Evolutionary conservation across 805 yeast genomes (phyloP), one percentile per base, ranked within the genome.

Genomic region (Saturnispora dispora): DNA sequence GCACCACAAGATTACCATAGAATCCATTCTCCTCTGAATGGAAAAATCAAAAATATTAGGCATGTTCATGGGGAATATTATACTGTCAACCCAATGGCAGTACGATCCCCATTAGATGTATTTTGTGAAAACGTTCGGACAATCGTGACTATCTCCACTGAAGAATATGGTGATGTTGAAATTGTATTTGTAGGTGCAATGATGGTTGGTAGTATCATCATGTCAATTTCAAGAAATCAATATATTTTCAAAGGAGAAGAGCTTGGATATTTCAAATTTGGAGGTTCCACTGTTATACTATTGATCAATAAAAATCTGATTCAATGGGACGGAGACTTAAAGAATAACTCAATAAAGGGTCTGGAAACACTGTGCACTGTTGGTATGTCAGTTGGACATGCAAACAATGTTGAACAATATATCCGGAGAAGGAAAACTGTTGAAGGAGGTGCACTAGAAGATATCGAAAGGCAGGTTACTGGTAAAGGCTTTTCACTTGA

Each of bases 1-100:
- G 98, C 99, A 0, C 99, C 99, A 1, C 99, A 91, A 64, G 99
- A 91, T 64, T 91, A 91, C 62, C 99, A 91, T 63, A 71, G 99
- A 44, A 90, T 91, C 66, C 99, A 91, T 64, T 75, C 80, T 15
- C 96, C 97, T 0, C 90, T 93, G 2, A 77, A 76, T 53, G 98
- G 97, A 2, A 63, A 63, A 0, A 67, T 93, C 33, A 85, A 85
- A 1, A 73, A 78, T 52, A 82, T 91, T 15, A 72, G 72, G 45
- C 75, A 72, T 57, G 85, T 91, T 32, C 85, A 82, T 35, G 99
- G 98, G 0, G 93, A 89, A 60, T 91, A 91, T 64, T 91, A 88
- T 64, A 91, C 98, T 0, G 99, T 91, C 18, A 91, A 91, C 61
- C 98, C 98, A 1, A 91, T 91, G 98, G 98, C 98, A 0, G 78